Percentiles rank a stretch among this genome's conserved stretches.
These are phyloP conservation scores for Trypanosomatidae sp. DNA, from an alignment of 208 protist species.

Conservation along the genomic window DNA sequence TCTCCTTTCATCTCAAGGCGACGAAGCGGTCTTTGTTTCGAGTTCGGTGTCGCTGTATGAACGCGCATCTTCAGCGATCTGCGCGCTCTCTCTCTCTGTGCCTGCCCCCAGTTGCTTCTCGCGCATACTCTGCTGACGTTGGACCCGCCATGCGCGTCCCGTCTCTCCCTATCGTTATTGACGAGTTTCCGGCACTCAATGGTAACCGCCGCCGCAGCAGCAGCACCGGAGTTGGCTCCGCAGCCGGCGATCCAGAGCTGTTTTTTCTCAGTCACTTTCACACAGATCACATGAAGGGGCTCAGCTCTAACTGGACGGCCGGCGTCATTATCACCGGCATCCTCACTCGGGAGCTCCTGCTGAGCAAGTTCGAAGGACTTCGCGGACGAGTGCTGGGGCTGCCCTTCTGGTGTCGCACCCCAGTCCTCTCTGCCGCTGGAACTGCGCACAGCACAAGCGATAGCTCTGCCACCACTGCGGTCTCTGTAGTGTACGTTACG, in stretches of 20 bases:
- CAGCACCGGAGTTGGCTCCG: background rate
- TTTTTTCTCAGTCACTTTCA: conserved; percentile 89
- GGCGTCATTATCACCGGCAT: conserved; percentile 63
- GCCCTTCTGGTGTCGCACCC: conserved; percentile 37
- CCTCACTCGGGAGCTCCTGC: conserved; percentile 57
- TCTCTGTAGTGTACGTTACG: conserved; percentile 35
- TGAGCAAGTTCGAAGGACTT: conserved; percentile 44
- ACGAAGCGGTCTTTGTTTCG: background rate
- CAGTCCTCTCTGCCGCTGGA: conserved; percentile 10
- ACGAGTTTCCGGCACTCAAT: conserved; percentile 36
- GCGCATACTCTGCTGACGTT: background rate
- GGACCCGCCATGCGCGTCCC: conserved; percentile 42
- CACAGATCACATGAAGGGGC: conserved; percentile 86
- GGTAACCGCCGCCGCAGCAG: background rate
- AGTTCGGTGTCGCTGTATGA: background rate
- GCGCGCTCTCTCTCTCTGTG: background rate
- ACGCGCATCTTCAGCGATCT: background rate
- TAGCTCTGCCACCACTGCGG: background rate
- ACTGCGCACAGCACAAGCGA: background rate
- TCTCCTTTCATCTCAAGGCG: background rate
- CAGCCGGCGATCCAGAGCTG: background rate
- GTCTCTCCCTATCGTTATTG: conserved; percentile 52
- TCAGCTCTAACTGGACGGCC: conserved; percentile 47
- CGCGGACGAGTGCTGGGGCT: conserved; percentile 27
- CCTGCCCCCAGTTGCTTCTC: background rate